Percentiles rank a stretch among this genome's conserved stretches.
phyloP scores from a whole-genome alignment of 345 rosid species.

The Eucalyptus sp. region DNA sequence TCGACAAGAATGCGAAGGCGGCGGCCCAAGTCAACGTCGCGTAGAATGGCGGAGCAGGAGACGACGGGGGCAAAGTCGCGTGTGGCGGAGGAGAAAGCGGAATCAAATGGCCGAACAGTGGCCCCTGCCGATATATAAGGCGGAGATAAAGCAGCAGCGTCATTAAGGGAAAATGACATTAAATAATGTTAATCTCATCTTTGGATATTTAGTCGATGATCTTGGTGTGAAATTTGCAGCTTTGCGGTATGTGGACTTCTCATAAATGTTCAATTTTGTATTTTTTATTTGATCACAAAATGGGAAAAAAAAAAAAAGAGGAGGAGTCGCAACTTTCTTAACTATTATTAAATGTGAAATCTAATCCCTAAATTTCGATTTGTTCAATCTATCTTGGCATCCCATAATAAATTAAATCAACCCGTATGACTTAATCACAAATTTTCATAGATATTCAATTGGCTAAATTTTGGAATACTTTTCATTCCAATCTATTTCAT shows the following conservation, averaged over 20 bases:
- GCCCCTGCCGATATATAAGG: background rate
- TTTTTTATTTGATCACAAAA: background rate
- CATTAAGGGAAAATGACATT: background rate
- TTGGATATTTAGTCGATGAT: background rate
- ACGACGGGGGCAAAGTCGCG: background rate
- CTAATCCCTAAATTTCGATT: background rate
- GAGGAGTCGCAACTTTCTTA: background rate
- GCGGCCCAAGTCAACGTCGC: background rate
- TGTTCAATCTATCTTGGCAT: background rate
- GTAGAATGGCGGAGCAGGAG: background rate
- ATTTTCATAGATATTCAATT: background rate
- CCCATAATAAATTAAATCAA: background rate
- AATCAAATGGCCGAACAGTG: background rate
- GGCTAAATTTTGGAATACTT: background rate
- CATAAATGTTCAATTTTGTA: background rate
- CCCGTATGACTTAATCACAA: background rate
- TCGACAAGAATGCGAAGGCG: background rate
- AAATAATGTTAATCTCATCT: background rate
- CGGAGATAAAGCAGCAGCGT: background rate
- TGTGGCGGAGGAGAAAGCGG: background rate
- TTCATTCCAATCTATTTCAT: background rate
- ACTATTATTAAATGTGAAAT: background rate
- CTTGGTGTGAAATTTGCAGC: background rate
- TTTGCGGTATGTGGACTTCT: background rate
- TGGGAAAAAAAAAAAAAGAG: accelerated